Evolutionary conservation across 148 eudicot species (phyloP).

Genomic region (Rhododendron kiyosumense): DNA sequence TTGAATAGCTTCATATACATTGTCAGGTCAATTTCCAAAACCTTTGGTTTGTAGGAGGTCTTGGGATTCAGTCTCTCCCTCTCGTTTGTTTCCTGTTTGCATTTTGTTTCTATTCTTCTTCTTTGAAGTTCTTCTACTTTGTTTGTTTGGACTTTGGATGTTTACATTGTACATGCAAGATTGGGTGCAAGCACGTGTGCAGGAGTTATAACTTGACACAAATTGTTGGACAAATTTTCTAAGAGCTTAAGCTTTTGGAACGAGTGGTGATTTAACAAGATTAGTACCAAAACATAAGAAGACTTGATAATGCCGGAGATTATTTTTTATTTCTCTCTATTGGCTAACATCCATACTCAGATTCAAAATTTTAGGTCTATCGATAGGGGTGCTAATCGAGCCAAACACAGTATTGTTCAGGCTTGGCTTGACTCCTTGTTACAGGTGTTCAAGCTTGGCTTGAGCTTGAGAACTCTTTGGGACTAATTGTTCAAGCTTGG

Average conservation of each 20-base stretch:
- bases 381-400: background rate
- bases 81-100: background rate
- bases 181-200: background rate
- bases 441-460: too few relatives aligned
- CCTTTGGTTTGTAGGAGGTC: background rate
- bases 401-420: too few relatives aligned
- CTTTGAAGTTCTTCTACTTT: background rate
- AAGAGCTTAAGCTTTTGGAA: background rate
- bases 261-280: background rate
- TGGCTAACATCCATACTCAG: background rate
- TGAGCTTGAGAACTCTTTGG: too few relatives aligned
- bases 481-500: too few relatives aligned
- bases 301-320: background rate
- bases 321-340: background rate
- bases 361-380: background rate
- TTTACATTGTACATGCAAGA: background rate
- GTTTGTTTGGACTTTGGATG: background rate
- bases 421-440: too few relatives aligned
- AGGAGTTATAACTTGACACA: background rate
- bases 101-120: background rate
- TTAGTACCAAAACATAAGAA: background rate
- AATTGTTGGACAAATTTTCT: background rate
- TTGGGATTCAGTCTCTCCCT: background rate
- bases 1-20: background rate
- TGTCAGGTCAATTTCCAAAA: background rate